A percentile compares a stretch with the other conserved stretches of the same genome.
These are phyloP conservation scores for Dentipellis sp. DNA, from an alignment of 768 basidiomycete genomes.

Conservation along the genomic window DNA sequence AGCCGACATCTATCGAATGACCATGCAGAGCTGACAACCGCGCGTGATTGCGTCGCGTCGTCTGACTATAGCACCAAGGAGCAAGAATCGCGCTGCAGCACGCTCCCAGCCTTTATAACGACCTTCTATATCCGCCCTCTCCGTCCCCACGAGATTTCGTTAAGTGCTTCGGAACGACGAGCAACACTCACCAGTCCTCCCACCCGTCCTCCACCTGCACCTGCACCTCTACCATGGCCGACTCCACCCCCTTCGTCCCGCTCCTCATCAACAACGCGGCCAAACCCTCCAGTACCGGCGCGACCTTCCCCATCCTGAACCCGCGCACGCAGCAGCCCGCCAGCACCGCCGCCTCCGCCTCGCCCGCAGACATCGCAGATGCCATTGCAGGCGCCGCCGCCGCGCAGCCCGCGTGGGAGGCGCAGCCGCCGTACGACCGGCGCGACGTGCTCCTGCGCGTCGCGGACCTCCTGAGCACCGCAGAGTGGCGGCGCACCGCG, in stretches of 20 bases:
- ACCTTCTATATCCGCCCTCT: too few species aligned
- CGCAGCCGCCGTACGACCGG: background rate
- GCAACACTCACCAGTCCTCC: background rate
- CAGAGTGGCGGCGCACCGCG: constrained; percentile 6
- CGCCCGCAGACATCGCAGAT: background rate
- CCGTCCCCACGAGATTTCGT: too few species aligned
- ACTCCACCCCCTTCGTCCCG: background rate
- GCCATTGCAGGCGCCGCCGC: constrained; percentile 8
- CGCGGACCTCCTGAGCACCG: background rate
- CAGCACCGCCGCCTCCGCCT: background rate
- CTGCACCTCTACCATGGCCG: background rate
- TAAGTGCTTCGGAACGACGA: too few species aligned
- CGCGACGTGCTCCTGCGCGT: constrained; percentile 6
- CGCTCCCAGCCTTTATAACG: too few species aligned
- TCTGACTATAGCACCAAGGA: too few species aligned
- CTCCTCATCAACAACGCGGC: background rate
- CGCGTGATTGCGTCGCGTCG: too few species aligned
- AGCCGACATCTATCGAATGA: too few species aligned
- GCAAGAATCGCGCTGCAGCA: too few species aligned
- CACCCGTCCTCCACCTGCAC: background rate
- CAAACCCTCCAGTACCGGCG: background rate
- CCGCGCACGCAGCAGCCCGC: background rate
- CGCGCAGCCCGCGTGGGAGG: constrained; percentile 11
- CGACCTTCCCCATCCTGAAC: background rate
- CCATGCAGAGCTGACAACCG: too few species aligned